Conservation (phyloP, 2,329 filamentous ascomycete species). For the Fusarium tupiense region DNA sequence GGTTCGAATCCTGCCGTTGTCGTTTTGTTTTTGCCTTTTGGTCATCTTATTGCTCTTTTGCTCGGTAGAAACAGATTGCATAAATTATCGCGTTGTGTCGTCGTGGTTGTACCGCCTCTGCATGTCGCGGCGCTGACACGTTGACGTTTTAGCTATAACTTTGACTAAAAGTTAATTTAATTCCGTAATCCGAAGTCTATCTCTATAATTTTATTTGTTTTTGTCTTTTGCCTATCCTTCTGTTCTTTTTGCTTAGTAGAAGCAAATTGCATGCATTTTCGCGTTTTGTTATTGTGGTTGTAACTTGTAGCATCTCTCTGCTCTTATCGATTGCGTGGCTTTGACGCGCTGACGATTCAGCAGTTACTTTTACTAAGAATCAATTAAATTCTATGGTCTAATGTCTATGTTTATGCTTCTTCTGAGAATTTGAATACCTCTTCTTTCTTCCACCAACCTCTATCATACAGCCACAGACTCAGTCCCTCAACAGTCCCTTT, state of each 20-base stretch:
- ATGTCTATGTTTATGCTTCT: not conserved
- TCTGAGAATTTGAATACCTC: not conserved
- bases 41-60: not conserved
- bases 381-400: not conserved
- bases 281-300: rapidly evolving
- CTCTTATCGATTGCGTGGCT: rapidly evolving
- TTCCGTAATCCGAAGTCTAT: not conserved
- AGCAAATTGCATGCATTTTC: rapidly evolving
- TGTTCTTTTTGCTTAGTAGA: not conserved
- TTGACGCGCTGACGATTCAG: not conserved
- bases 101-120: not conserved
- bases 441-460: conserved; percentile 17
- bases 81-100: not conserved
- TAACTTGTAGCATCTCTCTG: too few relatives aligned
- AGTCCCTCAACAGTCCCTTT: conserved; percentile 16
- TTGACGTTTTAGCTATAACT: too few relatives aligned
- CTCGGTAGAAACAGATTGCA: rapidly evolving
- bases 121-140: rapidly evolving
- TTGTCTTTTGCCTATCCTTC: rapidly evolving
- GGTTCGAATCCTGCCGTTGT: conserved; percentile 33
- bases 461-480: conserved; percentile 21
- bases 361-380: rapidly evolving
- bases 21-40: not conserved
- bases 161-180: rapidly evolving
- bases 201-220: not conserved